Evolutionary conservation across 805 yeast genomes (phyloP).

Genomic region (Danielozyma ontarioensis): DNA sequence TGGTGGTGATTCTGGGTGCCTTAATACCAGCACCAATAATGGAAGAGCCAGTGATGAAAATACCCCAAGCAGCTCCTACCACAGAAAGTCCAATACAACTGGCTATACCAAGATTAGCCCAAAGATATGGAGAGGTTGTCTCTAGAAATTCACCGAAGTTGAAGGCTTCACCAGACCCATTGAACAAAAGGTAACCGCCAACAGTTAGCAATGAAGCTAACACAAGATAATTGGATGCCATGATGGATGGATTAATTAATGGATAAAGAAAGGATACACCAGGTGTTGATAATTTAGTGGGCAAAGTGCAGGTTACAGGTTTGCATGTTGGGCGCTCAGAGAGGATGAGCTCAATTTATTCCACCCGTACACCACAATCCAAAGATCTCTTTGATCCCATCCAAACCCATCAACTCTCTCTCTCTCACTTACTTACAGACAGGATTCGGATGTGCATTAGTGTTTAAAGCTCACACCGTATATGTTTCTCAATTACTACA

Average conservation of each 20-base stretch:
- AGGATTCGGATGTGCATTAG: not conserved
- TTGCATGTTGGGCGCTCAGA: not conserved
- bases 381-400: too few relatives aligned
- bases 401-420: too few relatives aligned
- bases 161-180: conserved; percentile 88
- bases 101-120: conserved; percentile 91
- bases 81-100: conserved; percentile 91
- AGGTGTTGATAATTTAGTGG: not conserved
- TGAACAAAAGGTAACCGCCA: conserved; percentile 69
- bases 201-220: conserved; percentile 31
- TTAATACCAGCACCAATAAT: conserved; percentile 97
- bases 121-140: conserved; percentile 88
- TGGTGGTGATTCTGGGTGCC: conserved; percentile 95
- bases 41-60: conserved; percentile 90
- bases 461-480: not conserved
- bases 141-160: conserved; percentile 85
- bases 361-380: too few relatives aligned
- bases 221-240: conserved; percentile 21
- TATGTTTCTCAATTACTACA: not conserved
- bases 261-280: not conserved
- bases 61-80: conserved; percentile 99
- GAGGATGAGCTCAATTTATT: not conserved
- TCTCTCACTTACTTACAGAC: not conserved
- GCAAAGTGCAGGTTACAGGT: not conserved
- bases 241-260: conserved; percentile 2